Evolutionary conservation across 1,284 basidiomycete species (phyloP), one percentile per base, ranked within the genome.

Genomic region (Irpex lacteus): DNA sequence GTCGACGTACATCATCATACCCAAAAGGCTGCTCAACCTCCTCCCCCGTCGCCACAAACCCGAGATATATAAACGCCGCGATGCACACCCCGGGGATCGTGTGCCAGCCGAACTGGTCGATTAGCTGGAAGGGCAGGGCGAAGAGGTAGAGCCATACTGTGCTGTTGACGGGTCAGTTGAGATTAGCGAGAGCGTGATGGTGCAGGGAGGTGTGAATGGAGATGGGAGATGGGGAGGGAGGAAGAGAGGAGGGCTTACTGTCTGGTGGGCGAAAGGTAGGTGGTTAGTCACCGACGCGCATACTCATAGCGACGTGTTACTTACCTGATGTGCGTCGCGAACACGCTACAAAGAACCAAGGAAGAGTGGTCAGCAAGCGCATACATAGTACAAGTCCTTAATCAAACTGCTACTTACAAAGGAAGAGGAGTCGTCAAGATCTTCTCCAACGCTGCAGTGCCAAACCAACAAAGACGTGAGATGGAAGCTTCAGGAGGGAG

Each of bases 11-110:
- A 44, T 44, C 40, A n/a, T 44, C 40, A n/a, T 40, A 60, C 84
- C 86, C 86, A 69, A 89, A 89, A 0, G 87, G 87, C 71, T 89
- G 87, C 70, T 89, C 87, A 59, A 88, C 87, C 70, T 88, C 87
- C 68, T 88, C 85, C 21, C 87, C 87, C 0, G 86, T 85, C 1
- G 86, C 85, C 7, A 89, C 70, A 69, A 89, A 86, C 6, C 86
- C 86, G 21, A 89, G 80, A 71, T 87, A 89, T 62, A 89, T 87
- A 76, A 88, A 89, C 0, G 86, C 78, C 1, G 87, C 86, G 57
- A 89, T 81, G 5, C 76, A 77, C 4, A 86, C 85, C 32, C 85
- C 87, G 2, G 83, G 82, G 53, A 89, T 85, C 1, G 86, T 81
- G 72, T 81, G 83, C 77, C 85, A 88, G 4, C 75, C 78, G 67